Base-by-base conservation (phyloP, 176 grass and related monocot genomes). In the Musa beccarii region DNA sequence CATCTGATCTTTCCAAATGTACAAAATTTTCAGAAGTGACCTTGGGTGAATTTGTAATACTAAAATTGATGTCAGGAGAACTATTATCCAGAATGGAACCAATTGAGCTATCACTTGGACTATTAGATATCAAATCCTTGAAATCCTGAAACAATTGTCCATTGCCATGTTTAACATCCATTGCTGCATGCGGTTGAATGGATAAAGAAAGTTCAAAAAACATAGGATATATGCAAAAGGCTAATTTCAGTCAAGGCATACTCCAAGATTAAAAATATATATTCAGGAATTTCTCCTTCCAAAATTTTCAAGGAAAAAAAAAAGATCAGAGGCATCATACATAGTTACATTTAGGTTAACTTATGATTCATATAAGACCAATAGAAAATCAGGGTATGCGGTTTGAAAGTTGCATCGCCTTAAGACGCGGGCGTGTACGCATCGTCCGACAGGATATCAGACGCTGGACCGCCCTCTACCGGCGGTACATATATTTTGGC, bases 1-100 rank as follows among this genome's bases (percentile, higher is more conserved):
- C 90, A 93, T 97, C 81, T 84, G 88, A 89, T 83, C 81, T 83
- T 85, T 69, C 78, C 68, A 53, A 67, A 61, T 17, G 4, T 78
- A 26, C 55, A 77, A 79, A 71, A 73, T 75, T 76, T 77, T 69
- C 84, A 63, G 78, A 79, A 78, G 25, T 76, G 57, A 79, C 52
- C 70, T 54, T 66, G 43, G 77, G 53, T 50, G 68, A 69, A 59
- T 16, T 70, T 56, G 1, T 57, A 43, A 22, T 43, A 55, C 54
- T 79, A 26, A 57, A 54, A 66, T 70, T 79, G 24, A 34, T 79
- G 53, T 79, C 77, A 3, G 66, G 66, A 56, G 77, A 79, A 70
- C 77, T 79, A 69, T 10, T 56, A 59, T 53, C 52, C 24, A 69
- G 53, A n/a, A 59, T 12, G 34, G 77, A 69, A 53, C 66, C 24